These are phyloP conservation scores for Amanita inopinata DNA, from an alignment of 768 basidiomycete genomes.

Conservation along the genomic window DNA sequence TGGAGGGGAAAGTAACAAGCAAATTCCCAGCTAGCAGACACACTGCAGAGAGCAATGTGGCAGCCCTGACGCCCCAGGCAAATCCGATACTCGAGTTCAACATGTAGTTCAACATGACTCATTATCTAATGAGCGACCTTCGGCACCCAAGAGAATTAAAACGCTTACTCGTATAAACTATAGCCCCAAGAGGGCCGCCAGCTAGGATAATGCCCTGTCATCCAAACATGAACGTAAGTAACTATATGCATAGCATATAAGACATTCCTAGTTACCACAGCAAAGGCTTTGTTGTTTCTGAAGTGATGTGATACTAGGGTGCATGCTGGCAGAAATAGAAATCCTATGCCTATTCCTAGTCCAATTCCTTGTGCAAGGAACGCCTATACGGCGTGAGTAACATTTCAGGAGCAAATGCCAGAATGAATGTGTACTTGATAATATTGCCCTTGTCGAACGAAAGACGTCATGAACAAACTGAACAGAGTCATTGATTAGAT, in stretches of 20 bases:
- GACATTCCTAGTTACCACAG: conserved; percentile 24
- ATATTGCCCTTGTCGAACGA: conserved; percentile 7
- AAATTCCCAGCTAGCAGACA: conserved; percentile 6
- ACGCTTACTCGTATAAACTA: conserved; percentile 29
- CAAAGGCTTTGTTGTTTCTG: conserved; percentile 28
- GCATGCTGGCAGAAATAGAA: conserved; percentile 35
- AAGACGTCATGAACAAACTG: conserved; percentile 9
- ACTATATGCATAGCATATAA: conserved; percentile 28
- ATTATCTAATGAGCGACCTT: neutral
- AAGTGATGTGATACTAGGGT: conserved; percentile 38
- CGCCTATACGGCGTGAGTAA: conserved; percentile 17
- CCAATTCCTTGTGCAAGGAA: conserved; percentile 42
- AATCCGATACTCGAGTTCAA: conserved; percentile 31
- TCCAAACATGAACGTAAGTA: conserved; percentile 19
- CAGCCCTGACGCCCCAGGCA: conserved; percentile 30
- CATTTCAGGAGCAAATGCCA: neutral
- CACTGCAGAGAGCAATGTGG: conserved; percentile 3
- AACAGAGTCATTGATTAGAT: neutral
- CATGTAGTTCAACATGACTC: conserved; percentile 40
- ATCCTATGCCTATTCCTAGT: conserved; percentile 33
- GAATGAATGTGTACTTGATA: conserved; percentile 4
- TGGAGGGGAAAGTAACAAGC: conserved; percentile 7
- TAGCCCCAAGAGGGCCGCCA: conserved; percentile 19
- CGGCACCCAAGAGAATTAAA: no score
- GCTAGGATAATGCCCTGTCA: conserved; percentile 14